phyloP scores from a whole-genome alignment of 176 grass and related monocot species.

The Musa schizocarpa region DNA sequence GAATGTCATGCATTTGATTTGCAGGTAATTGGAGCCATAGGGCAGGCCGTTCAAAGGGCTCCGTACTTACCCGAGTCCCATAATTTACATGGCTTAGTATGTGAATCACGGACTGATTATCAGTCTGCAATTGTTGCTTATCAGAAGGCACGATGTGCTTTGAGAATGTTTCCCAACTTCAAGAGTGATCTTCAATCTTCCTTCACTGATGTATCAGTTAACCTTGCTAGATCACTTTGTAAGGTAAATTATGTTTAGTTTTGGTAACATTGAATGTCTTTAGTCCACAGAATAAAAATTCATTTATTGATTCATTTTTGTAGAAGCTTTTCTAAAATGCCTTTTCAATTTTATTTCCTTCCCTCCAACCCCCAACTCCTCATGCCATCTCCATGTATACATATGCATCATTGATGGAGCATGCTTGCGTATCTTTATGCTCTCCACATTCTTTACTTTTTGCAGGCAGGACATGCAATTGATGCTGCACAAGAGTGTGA shows the following conservation, averaged over 20 bases:
- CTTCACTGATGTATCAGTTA: slow-evolving; percentile 60
- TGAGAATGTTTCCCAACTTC: slow-evolving; percentile 31
- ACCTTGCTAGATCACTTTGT: slow-evolving; percentile 79
- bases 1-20: background rate
- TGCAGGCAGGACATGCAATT: slow-evolving; percentile 67
- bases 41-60: slow-evolving; percentile 66
- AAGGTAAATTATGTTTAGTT: slow-evolving; percentile 39
- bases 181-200: slow-evolving; percentile 35
- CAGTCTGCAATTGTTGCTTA: slow-evolving; percentile 64
- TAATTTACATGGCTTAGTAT: slow-evolving; percentile 81
- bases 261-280: too few species aligned
- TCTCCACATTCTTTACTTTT: background rate
- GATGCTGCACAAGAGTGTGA: slow-evolving; percentile 60
- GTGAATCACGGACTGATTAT: slow-evolving; percentile 76
- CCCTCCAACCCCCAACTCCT: background rate
- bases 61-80: slow-evolving; percentile 71
- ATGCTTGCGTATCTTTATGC: background rate
- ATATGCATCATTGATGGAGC: background rate
- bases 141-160: slow-evolving; percentile 44
- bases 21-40: slow-evolving; percentile 79
- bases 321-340: background rate
- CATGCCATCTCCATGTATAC: background rate
- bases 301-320: background rate
- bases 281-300: too few species aligned
- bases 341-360: background rate